These are phyloP conservation scores for Fragaria nilgerrensis DNA, from an alignment of 306 rosid species.

Conservation along the genomic window DNA sequence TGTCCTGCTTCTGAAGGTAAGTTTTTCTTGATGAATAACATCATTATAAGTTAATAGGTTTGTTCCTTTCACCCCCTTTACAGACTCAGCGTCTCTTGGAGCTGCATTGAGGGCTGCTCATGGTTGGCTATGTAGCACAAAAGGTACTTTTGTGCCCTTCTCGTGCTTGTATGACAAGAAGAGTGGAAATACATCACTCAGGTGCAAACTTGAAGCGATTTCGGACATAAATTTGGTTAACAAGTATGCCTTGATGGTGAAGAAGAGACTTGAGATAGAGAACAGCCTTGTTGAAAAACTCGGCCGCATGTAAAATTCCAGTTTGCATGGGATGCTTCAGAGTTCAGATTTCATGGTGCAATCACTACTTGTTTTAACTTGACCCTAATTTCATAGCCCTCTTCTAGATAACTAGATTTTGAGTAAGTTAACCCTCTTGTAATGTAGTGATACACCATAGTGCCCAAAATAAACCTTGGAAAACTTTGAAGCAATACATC, in stretches of 20 bases:
- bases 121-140: constrained; percentile 75
- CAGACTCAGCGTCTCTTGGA: constrained; percentile 96
- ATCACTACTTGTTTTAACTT: too few species aligned
- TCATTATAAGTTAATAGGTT: background rate
- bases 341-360: background rate
- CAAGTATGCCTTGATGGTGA: constrained; percentile 57
- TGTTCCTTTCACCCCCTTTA: background rate
- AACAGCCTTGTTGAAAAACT: constrained; percentile 57
- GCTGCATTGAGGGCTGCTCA: constrained; percentile 95
- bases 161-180: constrained; percentile 59
- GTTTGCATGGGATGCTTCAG: background rate
- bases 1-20: background rate
- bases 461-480: background rate
- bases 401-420: background rate
- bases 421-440: background rate
- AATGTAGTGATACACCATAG: background rate
- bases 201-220: constrained; percentile 58
- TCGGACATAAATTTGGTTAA: constrained; percentile 55
- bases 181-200: constrained; percentile 59
- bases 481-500: background rate
- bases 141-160: constrained; percentile 67
- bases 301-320: constrained; percentile 50
- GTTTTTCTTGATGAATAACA: background rate
- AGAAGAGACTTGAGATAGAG: constrained; percentile 84
- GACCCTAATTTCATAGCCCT: background rate